These are phyloP conservation scores for Mycena filopes DNA, from an alignment of 768 basidiomycete genomes.

Conservation along the genomic window DNA sequence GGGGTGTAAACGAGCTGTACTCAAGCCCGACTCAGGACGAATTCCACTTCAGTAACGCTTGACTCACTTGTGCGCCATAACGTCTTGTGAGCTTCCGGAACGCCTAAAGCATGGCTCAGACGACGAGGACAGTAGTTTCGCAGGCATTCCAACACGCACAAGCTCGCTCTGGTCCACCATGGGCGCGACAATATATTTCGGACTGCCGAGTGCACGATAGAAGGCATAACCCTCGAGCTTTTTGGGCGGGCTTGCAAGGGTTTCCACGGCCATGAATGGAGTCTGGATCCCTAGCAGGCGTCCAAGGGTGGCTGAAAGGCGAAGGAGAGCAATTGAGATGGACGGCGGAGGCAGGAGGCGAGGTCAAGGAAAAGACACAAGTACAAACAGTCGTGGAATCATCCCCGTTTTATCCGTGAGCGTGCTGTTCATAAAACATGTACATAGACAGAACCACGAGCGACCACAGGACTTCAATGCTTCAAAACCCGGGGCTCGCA, in stretches of 20 bases:
- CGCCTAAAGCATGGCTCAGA: conserved; percentile 61
- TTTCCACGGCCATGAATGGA: conserved; percentile 13
- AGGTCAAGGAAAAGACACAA: too few relatives aligned
- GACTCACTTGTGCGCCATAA: conserved; percentile 81
- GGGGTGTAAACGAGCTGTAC: conserved; percentile 90
- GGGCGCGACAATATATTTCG: conserved; percentile 92
- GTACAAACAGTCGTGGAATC: too few relatives aligned
- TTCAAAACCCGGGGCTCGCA: too few relatives aligned
- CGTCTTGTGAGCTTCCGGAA: conserved; percentile 87
- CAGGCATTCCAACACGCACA: conserved; percentile 57
- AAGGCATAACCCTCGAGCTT: conserved; percentile 86
- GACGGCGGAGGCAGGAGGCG: neutral
- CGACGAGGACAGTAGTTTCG: neutral
- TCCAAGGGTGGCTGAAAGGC: neutral
- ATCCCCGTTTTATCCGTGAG: too few relatives aligned
- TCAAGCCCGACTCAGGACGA: conserved; percentile 28
- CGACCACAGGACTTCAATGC: too few relatives aligned
- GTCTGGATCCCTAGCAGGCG: conserved; percentile 7
- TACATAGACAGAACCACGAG: too few relatives aligned
- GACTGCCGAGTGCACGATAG: conserved; percentile 81
- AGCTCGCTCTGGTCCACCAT: conserved; percentile 99
- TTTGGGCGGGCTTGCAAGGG: neutral
- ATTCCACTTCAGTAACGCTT: conserved; percentile 23
- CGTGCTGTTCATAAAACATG: too few relatives aligned
- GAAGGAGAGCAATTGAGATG: conserved; percentile 18